Evolutionary conservation across 2,329 filamentous ascomycete species (phyloP).

Genomic region (Cercospora sp.): DNA sequence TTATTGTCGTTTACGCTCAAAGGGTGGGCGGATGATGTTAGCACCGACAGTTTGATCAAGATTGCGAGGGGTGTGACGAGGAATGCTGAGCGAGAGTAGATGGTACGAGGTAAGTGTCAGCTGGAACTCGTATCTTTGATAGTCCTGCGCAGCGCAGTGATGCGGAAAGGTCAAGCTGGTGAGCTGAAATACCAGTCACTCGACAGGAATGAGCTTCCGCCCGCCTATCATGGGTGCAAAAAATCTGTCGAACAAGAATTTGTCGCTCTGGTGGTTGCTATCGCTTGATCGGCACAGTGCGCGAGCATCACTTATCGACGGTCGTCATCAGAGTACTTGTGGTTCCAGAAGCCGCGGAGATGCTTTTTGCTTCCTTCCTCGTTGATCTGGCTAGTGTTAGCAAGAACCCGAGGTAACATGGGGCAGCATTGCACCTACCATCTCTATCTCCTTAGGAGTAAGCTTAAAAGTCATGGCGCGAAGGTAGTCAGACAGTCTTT

Average conservation of each 20-base stretch:
- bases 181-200: background rate
- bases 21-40: constrained; percentile 9
- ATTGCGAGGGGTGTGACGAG: constrained; percentile 18
- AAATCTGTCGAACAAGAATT: too few species aligned
- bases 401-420: background rate
- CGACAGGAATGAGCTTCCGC: background rate
- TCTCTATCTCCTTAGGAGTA: constrained; percentile 58
- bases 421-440: constrained; percentile 33
- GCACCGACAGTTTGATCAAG: constrained; percentile 12
- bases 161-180: background rate
- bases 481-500: constrained; percentile 60
- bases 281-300: background rate
- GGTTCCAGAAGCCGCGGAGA: constrained; percentile 55
- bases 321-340: constrained; percentile 51
- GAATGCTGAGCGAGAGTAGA: constrained; percentile 8
- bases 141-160: too few species aligned
- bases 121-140: too few species aligned
- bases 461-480: constrained; percentile 58
- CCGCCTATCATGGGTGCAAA: background rate
- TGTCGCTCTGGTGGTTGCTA: too few species aligned
- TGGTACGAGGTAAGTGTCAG: background rate
- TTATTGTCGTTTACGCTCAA: constrained; percentile 13
- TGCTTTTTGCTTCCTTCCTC: constrained; percentile 52
- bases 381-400: constrained; percentile 42
- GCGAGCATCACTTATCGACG: constrained; percentile 26